Conservation (phyloP, 2,329 filamentous ascomycete species). For the Arthrobotrys pseudoclavata region DNA sequence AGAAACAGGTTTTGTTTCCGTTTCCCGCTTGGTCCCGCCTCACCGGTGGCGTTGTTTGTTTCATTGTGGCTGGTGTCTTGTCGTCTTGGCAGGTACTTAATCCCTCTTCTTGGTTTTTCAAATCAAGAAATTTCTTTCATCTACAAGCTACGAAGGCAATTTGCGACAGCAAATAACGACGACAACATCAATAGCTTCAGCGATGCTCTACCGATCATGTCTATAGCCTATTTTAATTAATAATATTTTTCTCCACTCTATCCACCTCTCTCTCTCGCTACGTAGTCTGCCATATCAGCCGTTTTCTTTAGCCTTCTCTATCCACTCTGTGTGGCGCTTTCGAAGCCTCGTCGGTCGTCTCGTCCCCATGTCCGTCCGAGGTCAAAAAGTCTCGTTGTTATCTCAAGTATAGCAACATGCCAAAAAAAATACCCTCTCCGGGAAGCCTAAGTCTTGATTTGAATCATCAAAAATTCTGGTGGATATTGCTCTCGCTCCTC, state of each 20-base stretch:
- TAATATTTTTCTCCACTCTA: not conserved
- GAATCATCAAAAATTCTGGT: not conserved
- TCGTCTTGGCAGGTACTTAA: not conserved
- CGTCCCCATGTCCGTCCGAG: conserved; percentile 34
- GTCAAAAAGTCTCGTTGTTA: conserved; percentile 57
- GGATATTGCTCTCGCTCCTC: conserved; percentile 39
- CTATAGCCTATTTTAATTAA: not conserved
- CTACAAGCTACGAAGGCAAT: too few species aligned
- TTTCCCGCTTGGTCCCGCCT: conserved; percentile 15
- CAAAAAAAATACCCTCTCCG: conserved; percentile 31
- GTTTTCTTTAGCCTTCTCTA: too few species aligned
- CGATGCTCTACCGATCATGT: not conserved
- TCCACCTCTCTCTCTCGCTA: not conserved
- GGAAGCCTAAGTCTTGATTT: conserved; percentile 5
- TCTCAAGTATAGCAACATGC: conserved; percentile 37
- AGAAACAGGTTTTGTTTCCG: conserved; percentile 49
- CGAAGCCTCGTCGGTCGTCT: conserved; percentile 55
- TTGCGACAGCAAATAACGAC: too few species aligned
- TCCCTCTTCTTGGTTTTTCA: not conserved
- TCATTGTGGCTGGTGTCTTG: conserved; percentile 6
- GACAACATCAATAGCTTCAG: not conserved
- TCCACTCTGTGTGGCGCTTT: conserved; percentile 39
- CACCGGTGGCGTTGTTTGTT: conserved; percentile 17
- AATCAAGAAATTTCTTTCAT: not conserved
- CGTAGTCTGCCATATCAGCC: too few species aligned